A percentile compares a stretch with the other conserved stretches of the same genome.
These are phyloP conservation scores for Malassezia slooffiae DNA, from an alignment of 1,284 basidiomycete genomes.

Conservation along the genomic window DNA sequence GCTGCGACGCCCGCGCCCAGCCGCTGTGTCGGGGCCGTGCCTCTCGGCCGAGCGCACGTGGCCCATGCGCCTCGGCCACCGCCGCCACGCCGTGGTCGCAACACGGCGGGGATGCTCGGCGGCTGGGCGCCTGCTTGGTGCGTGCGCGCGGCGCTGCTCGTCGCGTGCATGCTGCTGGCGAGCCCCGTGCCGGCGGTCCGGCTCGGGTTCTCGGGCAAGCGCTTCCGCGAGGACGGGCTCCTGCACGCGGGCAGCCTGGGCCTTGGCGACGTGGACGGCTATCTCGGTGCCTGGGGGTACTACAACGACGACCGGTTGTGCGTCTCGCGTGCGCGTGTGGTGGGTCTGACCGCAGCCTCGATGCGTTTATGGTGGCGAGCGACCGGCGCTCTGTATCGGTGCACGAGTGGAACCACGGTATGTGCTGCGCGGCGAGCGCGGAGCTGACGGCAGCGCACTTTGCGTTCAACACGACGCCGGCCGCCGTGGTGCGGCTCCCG, in stretches of 20 bases:
- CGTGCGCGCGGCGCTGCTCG: not conserved
- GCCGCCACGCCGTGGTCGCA: no score
- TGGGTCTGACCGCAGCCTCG: slow-evolving; percentile 65
- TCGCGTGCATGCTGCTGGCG: not conserved
- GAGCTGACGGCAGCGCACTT: no score
- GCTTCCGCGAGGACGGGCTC: slow-evolving; percentile 75
- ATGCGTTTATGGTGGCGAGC: slow-evolving; percentile 63
- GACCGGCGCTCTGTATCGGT: slow-evolving; percentile 65
- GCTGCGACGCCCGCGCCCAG: not conserved
- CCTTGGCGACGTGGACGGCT: slow-evolving; percentile 55
- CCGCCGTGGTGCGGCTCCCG: slow-evolving; percentile 39
- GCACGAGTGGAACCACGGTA: slow-evolving; percentile 75
- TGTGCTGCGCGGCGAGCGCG: no score
- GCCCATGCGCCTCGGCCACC: not conserved
- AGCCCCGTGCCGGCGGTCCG: slow-evolving; percentile 6
- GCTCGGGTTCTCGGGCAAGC: slow-evolving; percentile 49
- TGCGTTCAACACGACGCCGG: slow-evolving; percentile 53
- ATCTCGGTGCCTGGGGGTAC: slow-evolving; percentile 80
- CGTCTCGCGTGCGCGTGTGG: slow-evolving; percentile 52
- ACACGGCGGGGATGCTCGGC: no score
- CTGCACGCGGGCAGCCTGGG: slow-evolving; percentile 71
- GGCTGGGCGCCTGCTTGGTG: not conserved
- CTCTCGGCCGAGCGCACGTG: slow-evolving; percentile 14
- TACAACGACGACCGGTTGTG: slow-evolving; percentile 78
- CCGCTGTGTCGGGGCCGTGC: not conserved